Evolutionary conservation across 2,329 filamentous ascomycete species (phyloP).

Genomic region (Diaporthe citri): DNA sequence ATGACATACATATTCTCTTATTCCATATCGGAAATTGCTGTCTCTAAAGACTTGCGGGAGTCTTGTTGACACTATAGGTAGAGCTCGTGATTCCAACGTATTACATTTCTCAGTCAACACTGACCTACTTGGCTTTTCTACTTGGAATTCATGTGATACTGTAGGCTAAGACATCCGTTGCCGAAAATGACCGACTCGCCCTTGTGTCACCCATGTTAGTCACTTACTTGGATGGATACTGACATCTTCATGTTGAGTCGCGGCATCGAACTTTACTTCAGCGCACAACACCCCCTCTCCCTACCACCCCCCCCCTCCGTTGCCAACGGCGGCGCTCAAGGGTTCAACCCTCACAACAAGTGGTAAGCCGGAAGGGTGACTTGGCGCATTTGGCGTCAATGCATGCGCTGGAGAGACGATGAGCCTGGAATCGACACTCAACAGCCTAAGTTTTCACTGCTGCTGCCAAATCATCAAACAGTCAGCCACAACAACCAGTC

Average conservation of each 20-base stretch:
- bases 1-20: not conserved
- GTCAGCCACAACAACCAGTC: not conserved
- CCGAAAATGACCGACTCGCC: not conserved
- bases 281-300: too few species aligned
- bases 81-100: not conserved
- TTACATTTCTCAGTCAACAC: not conserved
- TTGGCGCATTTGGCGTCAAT: conserved; percentile 13
- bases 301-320: too few species aligned
- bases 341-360: not conserved
- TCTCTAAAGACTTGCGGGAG: not conserved
- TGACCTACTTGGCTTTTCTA: not conserved
- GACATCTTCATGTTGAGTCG: not conserved
- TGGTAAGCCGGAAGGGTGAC: not conserved
- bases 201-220: not conserved
- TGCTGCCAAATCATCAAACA: not conserved
- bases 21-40: not conserved
- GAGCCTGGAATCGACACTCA: not conserved
- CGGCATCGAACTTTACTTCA: not conserved
- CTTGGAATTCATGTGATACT: not conserved
- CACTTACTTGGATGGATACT: not conserved
- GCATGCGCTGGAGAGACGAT: not conserved
- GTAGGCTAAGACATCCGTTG: not conserved
- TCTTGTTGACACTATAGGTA: not conserved
- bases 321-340: not conserved
- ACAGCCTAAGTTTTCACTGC: not conserved